Percentiles rank a stretch among this genome's conserved stretches.
Conservation (phyloP, 208 protist genomes). For the Acanthamoeba lenticulata region DNA sequence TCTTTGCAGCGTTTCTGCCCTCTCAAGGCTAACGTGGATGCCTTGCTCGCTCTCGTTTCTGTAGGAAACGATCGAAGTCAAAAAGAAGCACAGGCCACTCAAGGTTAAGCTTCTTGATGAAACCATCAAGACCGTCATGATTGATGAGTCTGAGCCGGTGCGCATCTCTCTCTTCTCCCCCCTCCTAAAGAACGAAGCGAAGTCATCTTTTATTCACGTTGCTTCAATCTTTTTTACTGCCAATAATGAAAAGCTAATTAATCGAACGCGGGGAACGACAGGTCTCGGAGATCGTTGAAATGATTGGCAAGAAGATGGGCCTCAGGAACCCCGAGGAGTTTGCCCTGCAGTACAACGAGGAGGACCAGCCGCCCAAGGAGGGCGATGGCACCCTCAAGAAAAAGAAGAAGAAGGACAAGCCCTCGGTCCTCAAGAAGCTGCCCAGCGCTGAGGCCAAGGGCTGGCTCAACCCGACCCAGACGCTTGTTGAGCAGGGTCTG, state of each 20-base stretch:
- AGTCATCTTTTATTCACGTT: not conserved
- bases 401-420: conserved; percentile 59
- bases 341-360: conserved; percentile 54
- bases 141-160: conserved; percentile 58
- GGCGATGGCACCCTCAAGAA: conserved; percentile 25
- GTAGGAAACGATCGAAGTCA: conserved; percentile 83
- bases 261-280: not conserved
- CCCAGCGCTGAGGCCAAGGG: conserved; percentile 64
- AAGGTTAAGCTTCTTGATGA: conserved; percentile 79
- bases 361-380: conserved; percentile 64
- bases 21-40: not conserved
- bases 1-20: not conserved
- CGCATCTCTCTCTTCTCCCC: not conserved
- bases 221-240: not conserved
- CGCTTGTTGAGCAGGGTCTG: conserved; percentile 84
- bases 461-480: conserved; percentile 84
- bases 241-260: not conserved
- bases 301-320: conserved; percentile 67
- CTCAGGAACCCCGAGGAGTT: conserved; percentile 67
- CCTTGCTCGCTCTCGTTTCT: not conserved
- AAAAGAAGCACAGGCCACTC: conserved; percentile 85
- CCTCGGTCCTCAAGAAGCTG: conserved; percentile 37
- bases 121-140: conserved; percentile 58
- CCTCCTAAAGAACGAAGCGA: not conserved
- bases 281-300: conserved; percentile 62